Evolutionary conservation across 2,329 filamentous ascomycete species (phyloP), one percentile per base, ranked within the genome.

Genomic region (Diplodia scrobiculata): DNA sequence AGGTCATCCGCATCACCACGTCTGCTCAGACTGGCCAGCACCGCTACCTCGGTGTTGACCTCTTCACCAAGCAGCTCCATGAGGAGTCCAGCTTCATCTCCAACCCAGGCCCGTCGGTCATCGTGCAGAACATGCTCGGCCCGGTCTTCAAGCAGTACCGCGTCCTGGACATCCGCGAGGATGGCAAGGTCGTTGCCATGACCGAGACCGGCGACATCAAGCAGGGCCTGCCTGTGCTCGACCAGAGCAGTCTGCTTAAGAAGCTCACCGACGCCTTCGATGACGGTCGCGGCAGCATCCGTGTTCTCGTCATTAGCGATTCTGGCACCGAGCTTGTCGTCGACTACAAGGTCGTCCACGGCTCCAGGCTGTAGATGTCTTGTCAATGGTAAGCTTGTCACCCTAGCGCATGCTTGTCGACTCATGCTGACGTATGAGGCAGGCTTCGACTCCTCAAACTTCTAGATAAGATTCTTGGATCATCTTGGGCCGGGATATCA

Each of bases 141-240:
- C 95, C 95, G 70, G 89, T 98, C 84, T 97, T 98, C 92, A 98
- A 98, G 92, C 95, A 98, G 87, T 99, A 99, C 90, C 93, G 95
- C 77, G 94, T 99, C 79, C 90, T 99, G 69, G 95, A 99, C 85
- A 90, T 99, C 81, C 89, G 92, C 80, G 91, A 96, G 72, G 93
- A 89, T 75, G 84, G 86, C 76, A 81, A 83, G 73, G 80, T 99
- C 77, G 92, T 96, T 72, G 93, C 93, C 85, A 98, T 99, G 93
- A 99, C 95, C 78, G 95, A 99, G 90, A 91, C 89, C 71, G 93
- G 95, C 75, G 94, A 99, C 79, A 92, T 99, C 86, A 98, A 98
- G 91, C 93, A 97, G 83, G 88, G 87, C 74, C 86, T 99, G 68
- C 87, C 91, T 67, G 92, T 99, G 80, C 89, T 97, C 79, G 92